Evolutionary conservation across 495 filamentous ascomycete genomes (phyloP).

Genomic region (Penicillium coffeae): DNA sequence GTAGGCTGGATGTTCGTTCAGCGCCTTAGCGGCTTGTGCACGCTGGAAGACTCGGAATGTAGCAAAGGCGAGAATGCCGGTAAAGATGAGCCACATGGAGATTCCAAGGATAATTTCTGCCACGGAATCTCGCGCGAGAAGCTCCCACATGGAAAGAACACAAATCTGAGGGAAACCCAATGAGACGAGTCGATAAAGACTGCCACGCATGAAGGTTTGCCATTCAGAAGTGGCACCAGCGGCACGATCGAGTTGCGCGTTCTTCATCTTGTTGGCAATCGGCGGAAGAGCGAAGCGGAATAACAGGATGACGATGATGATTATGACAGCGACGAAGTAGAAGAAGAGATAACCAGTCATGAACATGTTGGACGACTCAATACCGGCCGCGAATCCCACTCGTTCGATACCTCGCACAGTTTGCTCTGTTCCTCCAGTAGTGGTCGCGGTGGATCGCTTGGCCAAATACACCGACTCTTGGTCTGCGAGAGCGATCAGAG

Average conservation of each 20-base stretch:
- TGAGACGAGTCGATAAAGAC: conserved; percentile 81
- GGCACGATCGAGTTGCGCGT: conserved; percentile 63
- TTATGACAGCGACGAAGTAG: conserved; percentile 72
- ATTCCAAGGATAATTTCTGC: conserved; percentile 85
- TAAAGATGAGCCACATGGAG: conserved; percentile 85
- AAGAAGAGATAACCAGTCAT: conserved; percentile 89
- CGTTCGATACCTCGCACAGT: conserved; percentile 82
- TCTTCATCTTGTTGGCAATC: conserved; percentile 68
- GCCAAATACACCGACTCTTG: conserved; percentile 77
- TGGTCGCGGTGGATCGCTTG: conserved; percentile 57
- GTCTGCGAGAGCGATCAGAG: conserved; percentile 65
- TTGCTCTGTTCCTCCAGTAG: conserved; percentile 52
- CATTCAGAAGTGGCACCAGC: conserved; percentile 81
- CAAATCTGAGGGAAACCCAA: conserved; percentile 93
- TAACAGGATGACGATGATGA: conserved; percentile 62
- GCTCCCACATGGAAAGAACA: conserved; percentile 90
- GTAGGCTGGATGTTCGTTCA: conserved; percentile 94
- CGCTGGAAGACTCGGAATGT: conserved; percentile 83
- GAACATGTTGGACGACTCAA: conserved; percentile 91
- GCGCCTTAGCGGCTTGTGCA: conserved; percentile 74
- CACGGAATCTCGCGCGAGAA: conserved; percentile 76
- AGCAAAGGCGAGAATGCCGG: conserved; percentile 72
- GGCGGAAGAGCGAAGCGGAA: conserved; percentile 76
- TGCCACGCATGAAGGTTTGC: conserved; percentile 82
- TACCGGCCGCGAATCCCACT: conserved; percentile 76